Percentiles rank a stretch among this genome's conserved stretches.
Conservation (phyloP, 208 protist species). For the Trypanosoma avium region DNA sequence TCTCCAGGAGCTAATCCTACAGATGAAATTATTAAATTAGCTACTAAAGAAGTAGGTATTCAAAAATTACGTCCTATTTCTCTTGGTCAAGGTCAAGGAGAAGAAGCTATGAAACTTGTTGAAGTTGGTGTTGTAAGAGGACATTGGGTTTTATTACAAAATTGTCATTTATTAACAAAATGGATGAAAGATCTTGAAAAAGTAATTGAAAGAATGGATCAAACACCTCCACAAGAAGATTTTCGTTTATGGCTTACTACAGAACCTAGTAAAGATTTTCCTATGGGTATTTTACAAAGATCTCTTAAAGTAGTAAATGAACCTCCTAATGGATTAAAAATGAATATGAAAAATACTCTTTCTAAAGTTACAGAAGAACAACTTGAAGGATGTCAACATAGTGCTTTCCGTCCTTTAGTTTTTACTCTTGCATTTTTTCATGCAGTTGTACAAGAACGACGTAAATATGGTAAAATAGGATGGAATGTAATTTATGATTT, state of each 20-base stretch:
- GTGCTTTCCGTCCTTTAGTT: conserved; percentile 96
- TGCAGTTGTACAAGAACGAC: conserved; percentile 98
- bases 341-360: conserved; percentile 98
- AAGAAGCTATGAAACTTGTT: conserved; percentile 95
- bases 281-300: conserved; percentile 97
- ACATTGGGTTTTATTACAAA: conserved; percentile 99
- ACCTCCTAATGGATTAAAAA: conserved; percentile 98
- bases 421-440: conserved; percentile 99
- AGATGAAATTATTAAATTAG: conserved; percentile 97
- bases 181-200: conserved; percentile 99
- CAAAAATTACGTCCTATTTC: conserved; percentile 95
- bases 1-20: conserved; percentile 98
- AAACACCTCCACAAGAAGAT: conserved; percentile 94
- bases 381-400: conserved; percentile 93
- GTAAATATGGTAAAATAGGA: conserved; percentile 98
- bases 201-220: conserved; percentile 95
- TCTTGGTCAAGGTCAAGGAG: conserved; percentile 98
- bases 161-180: conserved; percentile 97
- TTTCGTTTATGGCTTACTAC: conserved; percentile 99
- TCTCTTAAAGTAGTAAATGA: conserved; percentile 99
- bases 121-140: conserved; percentile 94
- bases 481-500: conserved; percentile 99
- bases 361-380: conserved; percentile 96
- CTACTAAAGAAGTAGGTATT: conserved; percentile 93
- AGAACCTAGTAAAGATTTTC: conserved; percentile 97